Evolutionary conservation across 1,139 yeast genomes (phyloP), one percentile per base, ranked within the genome.

Genomic region (Pichia sp.): DNA sequence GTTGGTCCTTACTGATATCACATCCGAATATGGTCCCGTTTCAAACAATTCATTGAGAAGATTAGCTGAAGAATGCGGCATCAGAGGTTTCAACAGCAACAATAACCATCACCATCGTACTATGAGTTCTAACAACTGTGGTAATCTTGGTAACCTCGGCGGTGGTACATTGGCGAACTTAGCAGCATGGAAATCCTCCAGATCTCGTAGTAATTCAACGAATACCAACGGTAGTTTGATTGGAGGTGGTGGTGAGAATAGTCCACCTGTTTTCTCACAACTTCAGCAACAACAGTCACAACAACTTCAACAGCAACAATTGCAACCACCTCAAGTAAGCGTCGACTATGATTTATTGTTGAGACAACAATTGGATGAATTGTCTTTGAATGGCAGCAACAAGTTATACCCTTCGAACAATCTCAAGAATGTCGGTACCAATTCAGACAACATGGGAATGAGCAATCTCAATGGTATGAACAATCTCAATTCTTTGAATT

Each of bases 1-100:
- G 28, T 37, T 47, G 19, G 46, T 47, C 15, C 31, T 47, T 36
- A 47, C 50, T 7, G 50, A 47, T 43, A 40, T 47, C 4, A 39
- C 30, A 14, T 17, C 33, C 5, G 44, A 38, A 42, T 42, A 30
- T 39, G 46, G 48, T 15, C 34, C 42, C 9, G 38, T 44, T 22
- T 35, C 43, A 12, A 47, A 38, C 12, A 49, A 88, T 61, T 88
- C 87, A 24, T 88, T 89, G 67, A 87, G 88, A 63, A 81, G 96
- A 56, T 72, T 93, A 50, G 79, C 91, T 80, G 98, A 93, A 57
- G 98, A 93, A 65, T 94, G 90, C 54, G 98, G 98, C 8, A 71
- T 91, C 44, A 58, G 59, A 42, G 43, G 41, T 8, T 38, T 38
- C 24, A 47, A 32, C 35, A 27, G 22, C 28, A 30, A 28, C 17